A percentile compares a stretch with the other conserved stretches of the same genome.
phyloP scores from a whole-genome alignment of 192 early-diverging fungal species.

The Coemansia asiatica region DNA sequence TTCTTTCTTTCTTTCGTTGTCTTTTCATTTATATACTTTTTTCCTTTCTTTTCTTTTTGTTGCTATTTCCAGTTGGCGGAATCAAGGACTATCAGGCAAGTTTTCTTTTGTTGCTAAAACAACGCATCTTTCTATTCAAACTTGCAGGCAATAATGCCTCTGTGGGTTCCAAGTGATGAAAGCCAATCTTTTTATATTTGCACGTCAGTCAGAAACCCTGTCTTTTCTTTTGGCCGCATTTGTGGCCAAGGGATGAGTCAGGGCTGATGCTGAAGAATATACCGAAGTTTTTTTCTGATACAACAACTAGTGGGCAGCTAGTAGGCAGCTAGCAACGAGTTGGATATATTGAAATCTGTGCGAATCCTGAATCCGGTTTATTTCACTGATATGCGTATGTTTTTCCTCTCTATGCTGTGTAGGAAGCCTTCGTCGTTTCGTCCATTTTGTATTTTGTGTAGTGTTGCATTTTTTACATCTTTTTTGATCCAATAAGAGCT shows the following conservation, averaged over 20 bases:
- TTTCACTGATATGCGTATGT: no score
- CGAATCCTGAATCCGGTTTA: no score
- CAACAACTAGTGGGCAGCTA: no score
- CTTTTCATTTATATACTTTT: neutral
- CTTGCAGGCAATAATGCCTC: neutral
- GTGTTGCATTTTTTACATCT: neutral
- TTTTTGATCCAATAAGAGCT: neutral
- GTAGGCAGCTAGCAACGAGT: no score
- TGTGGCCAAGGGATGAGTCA: neutral
- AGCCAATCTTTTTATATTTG: constrained; percentile 31
- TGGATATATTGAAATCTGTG: no score
- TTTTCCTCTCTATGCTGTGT: neutral
- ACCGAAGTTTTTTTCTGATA: constrained; percentile 12
- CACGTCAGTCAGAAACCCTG: constrained; percentile 48
- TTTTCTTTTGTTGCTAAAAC: neutral
- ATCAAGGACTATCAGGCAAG: neutral
- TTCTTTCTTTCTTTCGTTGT: neutral
- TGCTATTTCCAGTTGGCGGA: neutral
- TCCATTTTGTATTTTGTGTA: no score
- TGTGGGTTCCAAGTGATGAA: constrained; percentile 33
- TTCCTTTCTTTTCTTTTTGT: neutral
- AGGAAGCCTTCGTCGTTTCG: no score
- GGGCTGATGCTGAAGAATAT: constrained; percentile 30
- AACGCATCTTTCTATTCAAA: neutral
- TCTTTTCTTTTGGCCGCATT: neutral